Evolutionary conservation across 2,329 filamentous ascomycete genomes (phyloP).

Genomic region (Fusarium decemcellulare): DNA sequence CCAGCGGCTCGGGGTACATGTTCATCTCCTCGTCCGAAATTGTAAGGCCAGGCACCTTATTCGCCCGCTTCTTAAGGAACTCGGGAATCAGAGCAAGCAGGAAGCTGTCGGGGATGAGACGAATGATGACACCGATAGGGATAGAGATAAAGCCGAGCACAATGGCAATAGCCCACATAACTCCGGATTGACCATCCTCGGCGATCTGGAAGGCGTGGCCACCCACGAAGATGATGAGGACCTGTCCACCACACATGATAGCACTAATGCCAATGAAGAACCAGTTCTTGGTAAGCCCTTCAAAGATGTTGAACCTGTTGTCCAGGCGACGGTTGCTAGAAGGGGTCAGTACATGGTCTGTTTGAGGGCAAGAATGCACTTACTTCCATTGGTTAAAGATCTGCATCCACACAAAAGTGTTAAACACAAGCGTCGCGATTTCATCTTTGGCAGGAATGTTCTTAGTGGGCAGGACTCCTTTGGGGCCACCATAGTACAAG

Average conservation of each 20-base stretch:
- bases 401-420: conserved; percentile 99
- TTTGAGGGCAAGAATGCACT: conserved; percentile 53
- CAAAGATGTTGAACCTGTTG: conserved; percentile 96
- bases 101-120: conserved; percentile 83
- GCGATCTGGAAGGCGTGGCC: conserved; percentile 84
- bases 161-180: conserved; percentile 90
- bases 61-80: conserved; percentile 64
- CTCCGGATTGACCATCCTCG: conserved; percentile 71
- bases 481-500: conserved; percentile 80
- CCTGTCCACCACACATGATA: conserved; percentile 90
- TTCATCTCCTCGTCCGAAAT: conserved; percentile 78
- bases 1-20: conserved; percentile 79
- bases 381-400: conserved; percentile 98
- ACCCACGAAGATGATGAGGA: conserved; percentile 91
- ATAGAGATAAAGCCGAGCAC: conserved; percentile 88
- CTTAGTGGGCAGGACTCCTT: conserved; percentile 58
- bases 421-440: conserved; percentile 90
- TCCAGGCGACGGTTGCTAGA: conserved; percentile 88
- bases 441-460: conserved; percentile 58
- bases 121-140: conserved; percentile 84
- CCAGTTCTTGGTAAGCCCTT: conserved; percentile 85
- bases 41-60: conserved; percentile 67
- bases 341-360: conserved; percentile 27
- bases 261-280: conserved; percentile 91
- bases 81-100: conserved; percentile 67